These are phyloP conservation scores for Polyplosphaeria fusca DNA, from an alignment of 495 filamentous ascomycete genomes.

Conservation along the genomic window DNA sequence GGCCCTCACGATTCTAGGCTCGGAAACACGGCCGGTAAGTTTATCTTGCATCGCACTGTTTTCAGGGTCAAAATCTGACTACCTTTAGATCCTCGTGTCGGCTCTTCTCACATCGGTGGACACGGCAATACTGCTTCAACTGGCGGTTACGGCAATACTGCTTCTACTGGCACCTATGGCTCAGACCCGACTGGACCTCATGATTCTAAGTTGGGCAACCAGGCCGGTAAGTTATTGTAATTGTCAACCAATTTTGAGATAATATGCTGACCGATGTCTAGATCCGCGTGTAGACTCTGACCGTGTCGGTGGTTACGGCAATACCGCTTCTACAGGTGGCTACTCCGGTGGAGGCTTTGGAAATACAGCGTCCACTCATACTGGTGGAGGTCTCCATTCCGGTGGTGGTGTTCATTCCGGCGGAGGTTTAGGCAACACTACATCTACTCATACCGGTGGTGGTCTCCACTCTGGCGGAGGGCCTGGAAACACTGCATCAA, in stretches of 20 bases:
- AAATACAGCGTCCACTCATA: not conserved
- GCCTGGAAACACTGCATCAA: not conserved
- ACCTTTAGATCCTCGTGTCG: slow-evolving; percentile 55
- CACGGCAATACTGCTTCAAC: slow-evolving; percentile 1
- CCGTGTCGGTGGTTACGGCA: slow-evolving; percentile 37
- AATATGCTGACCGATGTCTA: too few relatives aligned
- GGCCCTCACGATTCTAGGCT: not conserved
- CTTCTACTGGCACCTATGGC: not conserved
- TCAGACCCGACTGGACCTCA: not conserved
- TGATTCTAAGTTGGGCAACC: not conserved
- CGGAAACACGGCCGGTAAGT: slow-evolving; percentile 5
- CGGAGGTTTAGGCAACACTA: slow-evolving; percentile 12
- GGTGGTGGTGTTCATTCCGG: slow-evolving; percentile 49
- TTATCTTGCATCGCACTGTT: too few relatives aligned
- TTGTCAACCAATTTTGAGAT: too few relatives aligned
- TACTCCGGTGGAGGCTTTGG: not conserved
- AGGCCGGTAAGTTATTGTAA: too few relatives aligned
- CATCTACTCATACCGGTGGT: not conserved
- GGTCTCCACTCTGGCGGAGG: not conserved
- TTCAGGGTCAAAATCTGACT: too few relatives aligned
- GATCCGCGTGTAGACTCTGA: slow-evolving; percentile 50
- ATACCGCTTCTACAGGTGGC: slow-evolving; percentile 7
- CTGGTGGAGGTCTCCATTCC: slow-evolving; percentile 30
- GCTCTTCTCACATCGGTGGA: slow-evolving; percentile 28
- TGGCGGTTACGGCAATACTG: not conserved